Base-by-base conservation (phyloP, 1,284 basidiomycete species). In the Ustilago loliicola region DNA sequence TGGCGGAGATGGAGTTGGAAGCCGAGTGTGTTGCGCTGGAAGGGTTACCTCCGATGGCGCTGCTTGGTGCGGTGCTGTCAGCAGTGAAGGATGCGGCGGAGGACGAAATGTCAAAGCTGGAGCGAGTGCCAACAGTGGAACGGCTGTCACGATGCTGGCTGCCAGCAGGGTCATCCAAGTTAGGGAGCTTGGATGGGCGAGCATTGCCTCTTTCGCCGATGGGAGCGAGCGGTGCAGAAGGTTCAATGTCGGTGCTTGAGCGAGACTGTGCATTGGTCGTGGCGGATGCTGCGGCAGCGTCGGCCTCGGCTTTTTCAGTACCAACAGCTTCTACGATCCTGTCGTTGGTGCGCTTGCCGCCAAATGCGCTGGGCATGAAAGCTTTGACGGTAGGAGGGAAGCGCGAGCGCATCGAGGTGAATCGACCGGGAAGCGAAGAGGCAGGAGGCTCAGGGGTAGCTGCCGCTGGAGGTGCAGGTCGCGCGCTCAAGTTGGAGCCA, bases 381-480 rank as follows among this genome's bases (percentile, higher is more conserved):
- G 82, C 80, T 61, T 83, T 83, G 65, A 83, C 82, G 73, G 76
- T 80, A 21, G 82, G 82, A 36, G 82, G 81, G 50, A 84, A 78
- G 13, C 83, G 72, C 1, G 83, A 84, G 30, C 83, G 80, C 81
- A 84, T 83, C 47, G 80, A 82, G 34, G 77, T 76, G 60, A 84
- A 72, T 11, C 81, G 65, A 36, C 81, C 77, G 9, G 74, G 77
- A 11, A 79, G 60, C 25, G 80, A 74, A 2, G 75, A 76, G 23
- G 79, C 67, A 47, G 69, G 72, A 7, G 80, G 72, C 38, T 75
- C 75, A 10, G 75, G 66, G n/a, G 64, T 61, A 47, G 56, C 47
- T 23, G 51, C 59, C n/a, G 63, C 56, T 36, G 63, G 19, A 13
- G 67, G 48, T 0, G 53, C 58, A 23, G 65, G 13, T n/a, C 61